Base-by-base conservation (phyloP, 2,329 filamentous ascomycete species). In the Aspergillus fumigatus region DNA sequence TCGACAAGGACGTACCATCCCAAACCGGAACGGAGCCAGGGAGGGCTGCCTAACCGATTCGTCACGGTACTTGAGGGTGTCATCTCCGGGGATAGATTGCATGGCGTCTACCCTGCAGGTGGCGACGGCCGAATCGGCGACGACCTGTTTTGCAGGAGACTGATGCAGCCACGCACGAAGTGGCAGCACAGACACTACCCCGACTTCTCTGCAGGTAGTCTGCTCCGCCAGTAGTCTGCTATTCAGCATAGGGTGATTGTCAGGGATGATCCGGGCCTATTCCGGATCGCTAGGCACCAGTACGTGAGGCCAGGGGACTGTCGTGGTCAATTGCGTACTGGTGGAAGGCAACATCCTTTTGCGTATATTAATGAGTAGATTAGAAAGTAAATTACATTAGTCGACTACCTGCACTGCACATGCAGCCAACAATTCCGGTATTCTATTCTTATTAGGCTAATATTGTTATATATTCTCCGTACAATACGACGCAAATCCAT, bases 51-150 rank as follows among this genome's bases (percentile, higher is more conserved):
- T 35, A 48, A 53, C 56, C 17, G 19, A 59, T 59, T 53, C 56
- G 54, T 59, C 56, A 59, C 56, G 56, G 56, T 10, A 26, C 2
- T 25, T 23, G 48, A 10, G 26, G 14, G 5, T 26, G 21, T 17
- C n/a, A 32, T 40, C 32, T 35, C 38, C 10, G n/a, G 41, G 41
- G 2, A 14, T 23, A 23, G 8, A 45, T 45, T 19, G 21, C 41
- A 45, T 23, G 32, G 14, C 32, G 32, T 17, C 14, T 38, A 38
- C 32, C 32, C 14, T 38, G 32, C 32, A 35, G 32, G 14, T 3
- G 11, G 11, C 32, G 11, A 35, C 11, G n/a, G n/a, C n/a, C n/a
- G n/a, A n/a, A n/a, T n/a, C n/a, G n/a, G n/a, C n/a, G n/a, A n/a
- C n/a, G 29, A 14, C 14, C 4, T 35, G 32, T 35, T 5, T 14